Percentiles rank a stretch among this genome's conserved stretches.
Conservation (phyloP, 177 flowering plant species). For the Telopea speciosissima region DNA sequence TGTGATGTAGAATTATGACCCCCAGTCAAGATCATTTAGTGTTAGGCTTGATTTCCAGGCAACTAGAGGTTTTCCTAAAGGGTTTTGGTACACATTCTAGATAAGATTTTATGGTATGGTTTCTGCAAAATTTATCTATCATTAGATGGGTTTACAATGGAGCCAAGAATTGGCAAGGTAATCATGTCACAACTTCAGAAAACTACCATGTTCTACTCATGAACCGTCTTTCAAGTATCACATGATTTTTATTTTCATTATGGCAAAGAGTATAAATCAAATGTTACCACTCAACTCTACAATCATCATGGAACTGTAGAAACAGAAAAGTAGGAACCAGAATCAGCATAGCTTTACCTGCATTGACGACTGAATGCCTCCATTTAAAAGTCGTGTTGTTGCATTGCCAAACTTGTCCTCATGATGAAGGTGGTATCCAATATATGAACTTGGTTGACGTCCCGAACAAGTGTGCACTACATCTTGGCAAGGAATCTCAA, state of each 20-base stretch:
- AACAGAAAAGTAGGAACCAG: not conserved
- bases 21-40: too few relatives aligned
- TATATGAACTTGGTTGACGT: constrained; percentile 24
- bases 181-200: not conserved
- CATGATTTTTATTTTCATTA: not conserved
- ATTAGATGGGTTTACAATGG: not conserved
- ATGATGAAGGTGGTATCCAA: constrained; percentile 12
- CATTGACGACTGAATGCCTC: constrained; percentile 18
- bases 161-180: not conserved
- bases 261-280: not conserved
- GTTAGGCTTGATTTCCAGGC: too few relatives aligned
- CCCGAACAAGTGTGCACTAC: constrained; percentile 29
- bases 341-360: constrained; percentile 31
- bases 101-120: too few relatives aligned
- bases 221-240: not conserved
- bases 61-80: too few relatives aligned
- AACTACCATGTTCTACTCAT: not conserved
- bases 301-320: constrained; percentile 1
- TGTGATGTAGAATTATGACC: too few relatives aligned
- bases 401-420: constrained; percentile 16
- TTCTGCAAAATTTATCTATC: not conserved
- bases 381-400: constrained; percentile 22
- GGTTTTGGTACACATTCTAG: too few relatives aligned
- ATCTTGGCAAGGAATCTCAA: constrained; percentile 60
- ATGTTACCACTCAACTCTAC: not conserved